Evolutionary conservation across 1,284 basidiomycete species (phyloP), one percentile per base, ranked within the genome.

Genomic region (Rhodotorula sp.): DNA sequence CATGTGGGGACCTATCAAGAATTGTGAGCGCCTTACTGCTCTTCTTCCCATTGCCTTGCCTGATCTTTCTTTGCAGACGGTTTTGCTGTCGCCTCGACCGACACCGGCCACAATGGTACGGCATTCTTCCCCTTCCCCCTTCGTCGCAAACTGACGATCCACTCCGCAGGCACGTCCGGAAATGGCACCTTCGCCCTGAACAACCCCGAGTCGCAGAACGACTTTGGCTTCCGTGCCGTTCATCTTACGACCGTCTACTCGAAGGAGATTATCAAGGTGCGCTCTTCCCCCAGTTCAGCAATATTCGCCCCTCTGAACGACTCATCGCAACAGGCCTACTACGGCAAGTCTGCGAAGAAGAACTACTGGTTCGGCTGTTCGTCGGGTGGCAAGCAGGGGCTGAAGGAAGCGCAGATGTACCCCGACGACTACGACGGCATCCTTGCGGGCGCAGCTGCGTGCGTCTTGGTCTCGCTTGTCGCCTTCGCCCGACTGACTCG

Each of bases 361-460:
- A 60, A 68, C 25, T 76, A 76, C 61, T 77, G 74, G 74, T 41
- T 71, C 57, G 76, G 76, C 3, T 79, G 78, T 70, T 79, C 78
- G 3, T 65, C 57, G 2, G 78, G 78, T 29, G 78, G 78, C 34
- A 78, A 76, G 65, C 78, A 79, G 53, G 78, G 77, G 5, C 48
- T 74, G 12, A 70, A 68, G 61, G 55, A 58, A 41, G 41, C 68
- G 7, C 70, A 72, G 62, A n/a, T 25, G 4, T 71, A 69, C 72
- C 77, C 75, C 3, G 61, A 75, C 1, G 71, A 76, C 64, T 79
- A 76, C 53, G 78, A 80, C 58, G 78, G 73, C 19, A 60, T 75
- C n/a, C 37, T 78, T n/a, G 74, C 74, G 25, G 80, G 77, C n/a
- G 64, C 78, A 22, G 70, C 70, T 50, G 77, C 76, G 34, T 54